phyloP scores from a whole-genome alignment of 1,284 basidiomycete species.

The Ganoderma sinense region DNA sequence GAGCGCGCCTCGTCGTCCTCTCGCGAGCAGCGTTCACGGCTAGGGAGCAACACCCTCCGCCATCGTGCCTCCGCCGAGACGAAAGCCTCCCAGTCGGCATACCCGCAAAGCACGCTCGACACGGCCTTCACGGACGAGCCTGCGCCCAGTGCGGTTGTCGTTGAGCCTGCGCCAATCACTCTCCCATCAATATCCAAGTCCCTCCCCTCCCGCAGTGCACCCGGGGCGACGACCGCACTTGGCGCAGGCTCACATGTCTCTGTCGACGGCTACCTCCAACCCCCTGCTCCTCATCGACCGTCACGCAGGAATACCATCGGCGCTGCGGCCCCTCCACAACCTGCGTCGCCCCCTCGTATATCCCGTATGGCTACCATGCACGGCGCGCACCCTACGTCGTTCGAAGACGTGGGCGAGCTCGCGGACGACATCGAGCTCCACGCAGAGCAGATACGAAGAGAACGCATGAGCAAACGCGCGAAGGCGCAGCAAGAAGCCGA shows the following conservation, averaged over 20 bases:
- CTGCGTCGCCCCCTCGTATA: conserved; percentile 29
- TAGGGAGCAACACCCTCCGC: conserved; percentile 22
- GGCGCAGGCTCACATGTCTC: conserved; percentile 40
- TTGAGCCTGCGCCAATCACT: conserved; percentile 10
- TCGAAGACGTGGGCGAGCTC: conserved; percentile 41
- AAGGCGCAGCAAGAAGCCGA: conserved; percentile 65
- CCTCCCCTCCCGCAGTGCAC: conserved; percentile 19
- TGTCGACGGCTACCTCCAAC: conserved; percentile 61
- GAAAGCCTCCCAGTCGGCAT: conserved; percentile 39
- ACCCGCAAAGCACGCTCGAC: conserved; percentile 27
- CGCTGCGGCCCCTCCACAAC: conserved; percentile 16
- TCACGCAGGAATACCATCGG: conserved; percentile 65
- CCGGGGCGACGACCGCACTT: background rate
- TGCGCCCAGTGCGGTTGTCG: no score
- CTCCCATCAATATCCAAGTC: conserved; percentile 20
- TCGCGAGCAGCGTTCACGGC: conserved; percentile 30
- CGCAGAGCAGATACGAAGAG: conserved; percentile 83
- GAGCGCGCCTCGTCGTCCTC: conserved; percentile 38
- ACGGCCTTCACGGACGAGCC: conserved; percentile 33
- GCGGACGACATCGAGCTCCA: conserved; percentile 81
- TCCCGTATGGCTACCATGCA: conserved; percentile 33
- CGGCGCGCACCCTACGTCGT: conserved; percentile 29
- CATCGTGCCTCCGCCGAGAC: conserved; percentile 59
- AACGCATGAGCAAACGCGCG: conserved; percentile 75
- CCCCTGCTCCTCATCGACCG: conserved; percentile 51